Percentiles rank a stretch among this genome's conserved stretches.
Conservation (phyloP, 1,284 basidiomycete species). For the Naganishia sp. region DNA sequence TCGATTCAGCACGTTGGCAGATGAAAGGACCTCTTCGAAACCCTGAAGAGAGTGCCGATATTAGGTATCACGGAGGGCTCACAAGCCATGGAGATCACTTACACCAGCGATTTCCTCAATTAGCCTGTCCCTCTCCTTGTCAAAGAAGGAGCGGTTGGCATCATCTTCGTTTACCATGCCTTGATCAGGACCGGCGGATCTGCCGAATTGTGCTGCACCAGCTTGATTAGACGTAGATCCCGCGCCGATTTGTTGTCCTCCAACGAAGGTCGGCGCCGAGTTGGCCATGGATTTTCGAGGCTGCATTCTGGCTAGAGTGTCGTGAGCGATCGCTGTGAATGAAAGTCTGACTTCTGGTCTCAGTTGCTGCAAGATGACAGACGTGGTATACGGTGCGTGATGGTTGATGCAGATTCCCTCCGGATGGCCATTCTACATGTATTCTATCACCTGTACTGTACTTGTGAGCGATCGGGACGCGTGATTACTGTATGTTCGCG, state of each 20-base stretch:
- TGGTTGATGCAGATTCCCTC: conserved; percentile 9
- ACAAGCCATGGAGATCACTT: conserved; percentile 28
- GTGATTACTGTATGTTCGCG: no score
- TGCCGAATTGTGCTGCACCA: conserved; percentile 1
- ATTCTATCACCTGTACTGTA: no score
- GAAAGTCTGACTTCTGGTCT: not conserved
- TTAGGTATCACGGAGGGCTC: not conserved
- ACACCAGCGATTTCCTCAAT: conserved; percentile 52
- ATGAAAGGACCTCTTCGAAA: conserved; percentile 83
- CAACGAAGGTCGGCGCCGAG: conserved; percentile 31
- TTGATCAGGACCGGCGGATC: not conserved
- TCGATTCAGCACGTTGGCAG: conserved; percentile 85
- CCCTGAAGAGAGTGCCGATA: conserved; percentile 59
- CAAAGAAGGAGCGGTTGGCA: conserved; percentile 44
- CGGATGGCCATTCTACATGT: no score
- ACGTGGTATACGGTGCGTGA: not conserved
- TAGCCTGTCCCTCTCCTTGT: conserved; percentile 49
- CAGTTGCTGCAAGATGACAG: not conserved
- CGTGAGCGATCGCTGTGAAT: not conserved
- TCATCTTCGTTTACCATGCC: conserved; percentile 8
- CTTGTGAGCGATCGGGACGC: no score
- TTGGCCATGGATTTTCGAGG: conserved; percentile 34
- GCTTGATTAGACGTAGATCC: not conserved
- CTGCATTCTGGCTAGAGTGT: conserved; percentile 18
- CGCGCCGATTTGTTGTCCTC: conserved; percentile 17